A percentile compares a stretch with the other conserved stretches of the same genome.
These are phyloP conservation scores for Cucumis hystrix DNA, from an alignment of 306 rosid genomes.

Conservation along the genomic window DNA sequence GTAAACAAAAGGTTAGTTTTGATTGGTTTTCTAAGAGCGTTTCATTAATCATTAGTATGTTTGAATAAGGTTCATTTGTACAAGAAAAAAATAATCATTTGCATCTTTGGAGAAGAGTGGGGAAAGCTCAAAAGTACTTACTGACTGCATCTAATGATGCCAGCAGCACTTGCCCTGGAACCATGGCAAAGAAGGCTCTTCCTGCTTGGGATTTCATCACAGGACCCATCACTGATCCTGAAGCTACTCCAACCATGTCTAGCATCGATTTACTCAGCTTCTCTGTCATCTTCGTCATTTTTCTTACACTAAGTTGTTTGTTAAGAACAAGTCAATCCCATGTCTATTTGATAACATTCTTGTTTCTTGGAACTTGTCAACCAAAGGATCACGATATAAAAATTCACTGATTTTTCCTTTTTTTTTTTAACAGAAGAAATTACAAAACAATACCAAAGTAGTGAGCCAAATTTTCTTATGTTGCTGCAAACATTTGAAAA, in stretches of 20 bases:
- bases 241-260: conserved; percentile 60
- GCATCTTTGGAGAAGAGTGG: background rate
- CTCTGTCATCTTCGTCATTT: conserved; percentile 68
- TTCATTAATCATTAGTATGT: too few species aligned
- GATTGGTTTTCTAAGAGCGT: too few species aligned
- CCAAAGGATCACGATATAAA: background rate
- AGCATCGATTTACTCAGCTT: conserved; percentile 75
- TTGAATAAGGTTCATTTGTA: too few species aligned
- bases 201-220: conserved; percentile 64
- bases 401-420: too few species aligned
- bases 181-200: conserved; percentile 59
- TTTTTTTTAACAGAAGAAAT: too few species aligned
- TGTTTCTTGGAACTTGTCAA: background rate
- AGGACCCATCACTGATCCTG: conserved; percentile 64
- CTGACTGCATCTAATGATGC: conserved; percentile 92
- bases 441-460: too few species aligned
- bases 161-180: conserved; percentile 79
- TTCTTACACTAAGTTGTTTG: conserved; percentile 38
- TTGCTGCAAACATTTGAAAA: too few species aligned
- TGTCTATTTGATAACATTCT: background rate
- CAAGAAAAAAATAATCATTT: too few species aligned
- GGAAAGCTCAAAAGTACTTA: conserved; percentile 19
- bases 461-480: too few species aligned
- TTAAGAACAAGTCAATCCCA: background rate
- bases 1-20: too few species aligned